Base-by-base conservation (phyloP, 1,284 basidiomycete species). In the Cutaneotrichosporon sp. region DNA sequence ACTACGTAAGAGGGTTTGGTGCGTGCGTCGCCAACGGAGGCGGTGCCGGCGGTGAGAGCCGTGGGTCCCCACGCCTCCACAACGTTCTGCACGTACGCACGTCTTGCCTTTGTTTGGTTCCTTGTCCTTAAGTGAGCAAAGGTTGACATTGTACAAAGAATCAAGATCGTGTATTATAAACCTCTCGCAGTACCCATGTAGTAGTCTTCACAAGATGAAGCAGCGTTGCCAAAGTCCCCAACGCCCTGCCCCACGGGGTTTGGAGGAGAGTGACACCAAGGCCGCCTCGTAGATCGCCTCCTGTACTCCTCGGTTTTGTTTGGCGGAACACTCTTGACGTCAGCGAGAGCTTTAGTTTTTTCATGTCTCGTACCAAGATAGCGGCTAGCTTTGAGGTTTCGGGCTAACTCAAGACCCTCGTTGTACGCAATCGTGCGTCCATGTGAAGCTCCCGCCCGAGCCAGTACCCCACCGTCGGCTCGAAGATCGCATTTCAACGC, bases 401-500 rank as follows among this genome's bases (percentile, higher is more conserved):
- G 79, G 13, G 92, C 92, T 7, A 90, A 86, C 0, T 85, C 80
- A 17, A 96, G 79, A 0, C 92, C 92, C 66, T 94, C 85, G 62
- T 96, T 88, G 65, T 97, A 97, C 63, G 88, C 82, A 14, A 94
- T 84, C 0, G 87, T 81, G 58, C 83, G 83, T 61, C 79, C 76
- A 1, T 83, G 55, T 20, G 61, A 49, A 23, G 59, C 51, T 0
- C 50, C 80, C 41, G 93, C 78, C 47, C 84, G 82, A 44, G 87
- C 84, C 66, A 79, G 79, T 17, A 84, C 80, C 3, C 77, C 75
- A 8, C 77, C 78, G 65, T 96, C 88, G 55, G 92, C 88, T 53
- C 93, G 80, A 34, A 97, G 80, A 74, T 97, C 93, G 67, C 93
- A 97, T 77, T 97, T 97, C 44, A 94, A 79, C 3, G 93, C 91